These are phyloP conservation scores for Aspergillus chevalieri DNA, from an alignment of 2,329 filamentous ascomycete genomes.

Conservation along the genomic window DNA sequence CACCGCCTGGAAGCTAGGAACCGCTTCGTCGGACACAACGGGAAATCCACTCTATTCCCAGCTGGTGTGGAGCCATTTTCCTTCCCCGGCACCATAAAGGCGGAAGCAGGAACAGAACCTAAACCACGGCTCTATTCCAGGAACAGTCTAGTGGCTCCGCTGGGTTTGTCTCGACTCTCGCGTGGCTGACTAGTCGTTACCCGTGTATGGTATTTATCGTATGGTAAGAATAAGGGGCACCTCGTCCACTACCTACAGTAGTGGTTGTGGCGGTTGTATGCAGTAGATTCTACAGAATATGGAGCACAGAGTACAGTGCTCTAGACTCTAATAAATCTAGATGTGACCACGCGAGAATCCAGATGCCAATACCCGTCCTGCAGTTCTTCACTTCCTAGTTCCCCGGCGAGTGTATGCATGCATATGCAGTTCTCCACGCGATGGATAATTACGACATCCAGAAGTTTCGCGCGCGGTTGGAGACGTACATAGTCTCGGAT, in stretches of 20 bases:
- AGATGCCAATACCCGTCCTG: not conserved
- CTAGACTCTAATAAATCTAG: too few relatives aligned
- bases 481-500: not conserved
- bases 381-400: not conserved
- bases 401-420: not conserved
- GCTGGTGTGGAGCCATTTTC: not conserved
- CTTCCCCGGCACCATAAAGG: not conserved
- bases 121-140: not conserved
- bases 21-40: conserved; percentile 23
- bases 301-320: too few relatives aligned
- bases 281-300: not conserved
- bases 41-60: not conserved
- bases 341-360: not conserved
- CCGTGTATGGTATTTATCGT: not conserved
- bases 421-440: not conserved
- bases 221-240: not conserved
- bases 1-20: conserved; percentile 19
- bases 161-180: not conserved
- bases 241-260: not conserved
- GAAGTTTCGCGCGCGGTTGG: not conserved
- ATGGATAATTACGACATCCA: not conserved
- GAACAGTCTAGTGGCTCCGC: not conserved
- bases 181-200: not conserved
- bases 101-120: not conserved
- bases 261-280: not conserved